Evolutionary conservation across 768 basidiomycete genomes (phyloP).

Genomic region (Calvatia gigantea): DNA sequence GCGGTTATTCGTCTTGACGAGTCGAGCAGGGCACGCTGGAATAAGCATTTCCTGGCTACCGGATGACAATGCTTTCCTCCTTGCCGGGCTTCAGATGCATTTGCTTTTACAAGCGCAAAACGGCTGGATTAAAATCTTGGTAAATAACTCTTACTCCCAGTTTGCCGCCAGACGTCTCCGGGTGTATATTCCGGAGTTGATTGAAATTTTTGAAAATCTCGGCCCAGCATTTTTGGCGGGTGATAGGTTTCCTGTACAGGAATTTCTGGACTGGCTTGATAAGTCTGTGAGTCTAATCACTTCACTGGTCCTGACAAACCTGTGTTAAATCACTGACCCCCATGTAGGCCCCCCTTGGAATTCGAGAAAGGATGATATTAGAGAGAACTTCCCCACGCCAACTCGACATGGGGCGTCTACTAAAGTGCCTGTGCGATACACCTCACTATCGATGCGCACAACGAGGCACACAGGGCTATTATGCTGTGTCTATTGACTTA

Average conservation of each 20-base stretch:
- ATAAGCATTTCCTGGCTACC: background rate
- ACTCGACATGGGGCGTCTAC: background rate
- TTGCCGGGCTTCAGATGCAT: background rate
- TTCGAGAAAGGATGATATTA: background rate
- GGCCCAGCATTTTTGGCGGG: background rate
- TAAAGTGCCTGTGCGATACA: background rate
- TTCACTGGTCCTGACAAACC: background rate
- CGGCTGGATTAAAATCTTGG: background rate
- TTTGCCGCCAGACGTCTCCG: too few relatives aligned
- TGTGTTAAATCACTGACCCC: background rate
- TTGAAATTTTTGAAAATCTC: background rate
- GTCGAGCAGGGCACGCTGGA: background rate
- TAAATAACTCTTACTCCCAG: too few relatives aligned
- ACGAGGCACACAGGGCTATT: too few relatives aligned
- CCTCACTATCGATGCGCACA: background rate
- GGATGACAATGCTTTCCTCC: background rate
- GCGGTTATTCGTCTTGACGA: background rate
- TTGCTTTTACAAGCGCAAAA: background rate
- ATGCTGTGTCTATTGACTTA: background rate
- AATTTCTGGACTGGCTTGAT: background rate
- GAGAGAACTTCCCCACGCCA: background rate
- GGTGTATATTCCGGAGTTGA: background rate
- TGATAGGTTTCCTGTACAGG: background rate
- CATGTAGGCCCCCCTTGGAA: background rate
- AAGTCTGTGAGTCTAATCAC: background rate